Conservation (phyloP, 345 rosid species). For the Eutrema heterophyllum region DNA sequence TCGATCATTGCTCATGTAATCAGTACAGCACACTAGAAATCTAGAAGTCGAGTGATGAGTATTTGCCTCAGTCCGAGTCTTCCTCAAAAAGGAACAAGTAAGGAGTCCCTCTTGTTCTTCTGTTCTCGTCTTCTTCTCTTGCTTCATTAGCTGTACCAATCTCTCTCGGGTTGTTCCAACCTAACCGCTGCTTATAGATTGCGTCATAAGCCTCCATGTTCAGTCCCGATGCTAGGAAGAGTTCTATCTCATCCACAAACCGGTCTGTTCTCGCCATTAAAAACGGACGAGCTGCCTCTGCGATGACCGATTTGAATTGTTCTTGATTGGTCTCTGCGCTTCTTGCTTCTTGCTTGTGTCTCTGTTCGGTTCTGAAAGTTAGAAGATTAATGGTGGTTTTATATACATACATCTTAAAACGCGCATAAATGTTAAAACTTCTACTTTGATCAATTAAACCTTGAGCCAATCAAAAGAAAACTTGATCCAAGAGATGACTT, state of each 20-base stretch:
- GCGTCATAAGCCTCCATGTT: conserved; percentile 70
- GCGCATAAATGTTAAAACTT: background rate
- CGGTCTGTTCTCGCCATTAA: conserved; percentile 50
- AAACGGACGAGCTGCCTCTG: conserved; percentile 70
- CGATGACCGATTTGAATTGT: conserved; percentile 44
- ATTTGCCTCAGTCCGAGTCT: conserved; percentile 36
- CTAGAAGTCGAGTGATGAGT: background rate
- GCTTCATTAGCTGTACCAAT: conserved; percentile 12
- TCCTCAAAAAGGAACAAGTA: conserved; percentile 51
- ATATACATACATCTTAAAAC: background rate
- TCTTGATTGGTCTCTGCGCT: conserved; percentile 39
- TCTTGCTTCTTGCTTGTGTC: conserved; percentile 19
- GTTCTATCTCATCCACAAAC: conserved; percentile 58
- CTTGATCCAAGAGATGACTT: background rate
- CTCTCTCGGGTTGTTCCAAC: conserved; percentile 34
- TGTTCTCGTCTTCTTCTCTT: conserved; percentile 20
- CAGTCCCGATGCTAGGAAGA: conserved; percentile 74
- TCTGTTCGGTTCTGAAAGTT: conserved; percentile 35
- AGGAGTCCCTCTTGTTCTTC: conserved; percentile 29
- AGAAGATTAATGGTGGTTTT: background rate
- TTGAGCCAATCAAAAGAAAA: background rate
- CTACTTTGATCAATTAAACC: background rate
- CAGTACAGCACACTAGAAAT: background rate
- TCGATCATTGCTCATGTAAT: background rate
- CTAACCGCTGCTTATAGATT: conserved; percentile 45